Evolutionary conservation across 805 yeast genomes (phyloP), one percentile per base, ranked within the genome.

Genomic region (Spathaspora girioi): DNA sequence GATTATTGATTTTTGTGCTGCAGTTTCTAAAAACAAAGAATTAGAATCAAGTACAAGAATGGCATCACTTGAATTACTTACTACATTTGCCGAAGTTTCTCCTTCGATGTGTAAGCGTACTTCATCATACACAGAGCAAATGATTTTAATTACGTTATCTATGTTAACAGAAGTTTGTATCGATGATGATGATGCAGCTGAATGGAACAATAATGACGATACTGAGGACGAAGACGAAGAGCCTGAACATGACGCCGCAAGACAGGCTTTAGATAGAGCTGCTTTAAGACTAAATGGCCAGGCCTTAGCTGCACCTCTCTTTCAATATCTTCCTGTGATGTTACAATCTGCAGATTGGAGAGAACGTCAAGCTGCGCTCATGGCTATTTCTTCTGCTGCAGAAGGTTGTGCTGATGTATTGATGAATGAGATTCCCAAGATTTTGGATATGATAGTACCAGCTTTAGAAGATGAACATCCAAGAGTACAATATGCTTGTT

Each of bases 361-460:
- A 67, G 96, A 91, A 66, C 86, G 97, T 55, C 97, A 92, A 66
- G 99, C 97, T 20, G 96, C 97, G 1, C 73, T 94, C 50, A 94
- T 94, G 98, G 97, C 97, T 0, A 74, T 94, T 26, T 91, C 97
- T 0, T 85, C 97, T 5, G 97, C 96, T 19, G 97, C 97, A 40
- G 99, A 94, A 73, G 99, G 99, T 48, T 93, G 98, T 70, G 79
- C 89, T 46, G 97, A 92, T 58, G 90, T 87, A 12, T 77, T 94
- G 69, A 86, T 89, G 46, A 74, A 81, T 31, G 97, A 91, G 65
- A 87, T 90, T 46, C 88, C 91, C 53, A 83, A 81, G 61, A 82
- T 94, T 45, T 73, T 94, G 57, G 96, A 89, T 60, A 78, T 93
- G 82, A 84, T 94, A 32, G 66, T 90, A 59, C 97, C 98, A 3